These are phyloP conservation scores for Hanseniaspora thailandica DNA, from an alignment of 805 yeast genomes.

Conservation along the genomic window DNA sequence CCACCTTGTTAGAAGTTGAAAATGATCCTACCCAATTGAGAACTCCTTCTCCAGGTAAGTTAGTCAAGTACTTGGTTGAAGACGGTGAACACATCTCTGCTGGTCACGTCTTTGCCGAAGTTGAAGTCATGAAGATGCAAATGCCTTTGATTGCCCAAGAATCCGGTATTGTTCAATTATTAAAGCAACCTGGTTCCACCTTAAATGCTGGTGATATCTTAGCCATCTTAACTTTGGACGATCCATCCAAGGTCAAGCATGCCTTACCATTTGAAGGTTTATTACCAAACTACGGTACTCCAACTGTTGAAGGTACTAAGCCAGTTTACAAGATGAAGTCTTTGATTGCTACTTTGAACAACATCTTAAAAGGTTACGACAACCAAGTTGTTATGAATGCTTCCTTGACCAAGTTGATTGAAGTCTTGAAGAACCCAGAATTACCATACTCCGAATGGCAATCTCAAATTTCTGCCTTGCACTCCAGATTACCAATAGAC, in stretches of 20 bases:
- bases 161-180: slow-evolving; percentile 79
- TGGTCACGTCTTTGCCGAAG: slow-evolving; percentile 95
- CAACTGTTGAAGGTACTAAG: slow-evolving; percentile 70
- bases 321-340: slow-evolving; percentile 63
- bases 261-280: slow-evolving; percentile 93
- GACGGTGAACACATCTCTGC: slow-evolving; percentile 84
- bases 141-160: slow-evolving; percentile 94
- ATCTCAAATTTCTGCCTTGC: slow-evolving; percentile 75
- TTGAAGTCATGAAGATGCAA: slow-evolving; percentile 99
- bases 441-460: slow-evolving; percentile 92
- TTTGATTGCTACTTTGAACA: slow-evolving; percentile 48
- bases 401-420: slow-evolving; percentile 61
- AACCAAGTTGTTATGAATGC: slow-evolving; percentile 88
- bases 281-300: slow-evolving; percentile 77
- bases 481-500: slow-evolving; percentile 72
- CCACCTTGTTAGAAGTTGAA: slow-evolving; percentile 86
- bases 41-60: slow-evolving; percentile 98
- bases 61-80: slow-evolving; percentile 85
- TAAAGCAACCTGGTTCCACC: slow-evolving; percentile 98
- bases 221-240: slow-evolving; percentile 88
- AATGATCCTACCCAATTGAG: slow-evolving; percentile 97
- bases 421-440: slow-evolving; percentile 62
- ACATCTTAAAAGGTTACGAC: slow-evolving; percentile 83
- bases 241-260: slow-evolving; percentile 93
- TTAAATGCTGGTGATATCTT: slow-evolving; percentile 92